These are phyloP conservation scores for Metarhizium album DNA, from an alignment of 2,329 filamentous ascomycete genomes.

Conservation along the genomic window DNA sequence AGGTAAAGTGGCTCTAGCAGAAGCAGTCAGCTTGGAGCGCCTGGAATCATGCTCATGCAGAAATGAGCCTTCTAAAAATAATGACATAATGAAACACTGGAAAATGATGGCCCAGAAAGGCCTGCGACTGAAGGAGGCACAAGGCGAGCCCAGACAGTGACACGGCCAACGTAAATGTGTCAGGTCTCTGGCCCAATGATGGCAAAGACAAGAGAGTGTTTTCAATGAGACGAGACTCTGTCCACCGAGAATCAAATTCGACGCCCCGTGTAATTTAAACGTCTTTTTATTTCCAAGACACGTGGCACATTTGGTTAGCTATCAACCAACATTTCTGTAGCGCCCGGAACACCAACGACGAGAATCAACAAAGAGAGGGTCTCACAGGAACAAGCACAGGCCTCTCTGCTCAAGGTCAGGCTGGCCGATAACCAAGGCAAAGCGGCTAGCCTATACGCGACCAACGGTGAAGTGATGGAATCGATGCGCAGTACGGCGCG, in stretches of 20 bases:
- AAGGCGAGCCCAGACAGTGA: no score
- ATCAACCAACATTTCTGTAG: neutral
- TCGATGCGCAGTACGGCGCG: neutral
- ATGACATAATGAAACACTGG: neutral
- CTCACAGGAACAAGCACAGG: neutral
- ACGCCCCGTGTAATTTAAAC: neutral
- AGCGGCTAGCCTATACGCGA: neutral
- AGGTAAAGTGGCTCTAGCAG: conserved; percentile 68
- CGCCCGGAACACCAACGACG: neutral
- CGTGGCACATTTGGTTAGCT: neutral
- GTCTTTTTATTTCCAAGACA: neutral
- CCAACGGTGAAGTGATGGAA: neutral
- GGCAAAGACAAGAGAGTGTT: neutral
- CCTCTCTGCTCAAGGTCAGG: neutral
- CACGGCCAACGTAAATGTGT: neutral
- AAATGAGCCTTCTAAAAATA: neutral
- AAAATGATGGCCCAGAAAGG: no score
- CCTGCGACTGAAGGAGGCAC: no score
- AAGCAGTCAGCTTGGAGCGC: neutral
- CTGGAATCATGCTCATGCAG: neutral
- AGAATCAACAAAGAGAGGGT: neutral
- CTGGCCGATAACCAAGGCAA: neutral
- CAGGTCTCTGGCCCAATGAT: neutral
- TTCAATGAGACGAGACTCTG: neutral
- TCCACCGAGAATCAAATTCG: neutral